phyloP scores from a whole-genome alignment of 179 eudicot species.

The Corrigiola litoralis region DNA sequence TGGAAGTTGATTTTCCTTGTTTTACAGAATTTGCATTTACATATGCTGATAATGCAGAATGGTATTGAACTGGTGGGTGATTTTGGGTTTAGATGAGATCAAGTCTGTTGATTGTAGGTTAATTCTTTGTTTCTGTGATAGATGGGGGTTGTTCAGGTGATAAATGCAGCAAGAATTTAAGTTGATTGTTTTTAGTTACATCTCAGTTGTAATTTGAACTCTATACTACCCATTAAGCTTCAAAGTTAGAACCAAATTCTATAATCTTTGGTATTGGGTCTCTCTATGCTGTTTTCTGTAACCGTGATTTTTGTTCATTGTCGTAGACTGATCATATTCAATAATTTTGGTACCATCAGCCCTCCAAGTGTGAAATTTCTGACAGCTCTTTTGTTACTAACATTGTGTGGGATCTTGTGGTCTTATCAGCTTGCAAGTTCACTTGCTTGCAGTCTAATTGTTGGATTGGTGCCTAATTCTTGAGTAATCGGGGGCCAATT shows the following conservation, averaged over 20 bases:
- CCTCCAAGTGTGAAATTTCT: background rate
- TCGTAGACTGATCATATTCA: background rate
- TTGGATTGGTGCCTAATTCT: background rate
- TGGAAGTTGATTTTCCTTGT: background rate
- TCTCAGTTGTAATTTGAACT: background rate
- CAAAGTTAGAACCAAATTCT: background rate
- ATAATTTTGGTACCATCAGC: background rate
- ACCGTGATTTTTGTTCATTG: background rate
- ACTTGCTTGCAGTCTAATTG: background rate
- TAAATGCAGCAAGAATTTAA: background rate
- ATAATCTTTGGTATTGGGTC: background rate
- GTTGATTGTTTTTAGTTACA: background rate
- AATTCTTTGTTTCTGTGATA: too few relatives aligned
- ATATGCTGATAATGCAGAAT: conserved; percentile 2
- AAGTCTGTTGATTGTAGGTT: background rate
- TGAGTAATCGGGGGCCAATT: background rate
- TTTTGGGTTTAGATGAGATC: conserved; percentile 1
- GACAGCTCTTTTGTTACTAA: background rate
- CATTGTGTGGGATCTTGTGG: background rate
- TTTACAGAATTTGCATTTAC: background rate
- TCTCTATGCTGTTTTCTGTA: background rate
- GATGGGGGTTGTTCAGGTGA: background rate
- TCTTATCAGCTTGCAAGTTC: background rate
- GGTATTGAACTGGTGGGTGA: background rate
- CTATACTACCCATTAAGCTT: background rate